These are phyloP conservation scores for Galerina marginata DNA, from an alignment of 768 basidiomycete species.

Conservation along the genomic window DNA sequence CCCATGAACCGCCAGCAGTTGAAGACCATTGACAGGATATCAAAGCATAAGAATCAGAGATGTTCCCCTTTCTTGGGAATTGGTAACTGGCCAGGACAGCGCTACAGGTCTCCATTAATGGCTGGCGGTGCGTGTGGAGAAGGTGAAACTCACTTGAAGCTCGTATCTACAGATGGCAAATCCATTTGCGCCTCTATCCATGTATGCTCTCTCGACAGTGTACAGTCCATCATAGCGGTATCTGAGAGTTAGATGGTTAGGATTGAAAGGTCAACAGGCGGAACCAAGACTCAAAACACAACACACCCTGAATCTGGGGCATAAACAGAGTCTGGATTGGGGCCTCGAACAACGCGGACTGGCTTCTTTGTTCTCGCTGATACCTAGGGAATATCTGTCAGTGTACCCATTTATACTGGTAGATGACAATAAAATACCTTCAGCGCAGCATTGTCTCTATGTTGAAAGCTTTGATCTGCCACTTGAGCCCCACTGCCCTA, in stretches of 20 bases:
- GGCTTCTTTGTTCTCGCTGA: constrained; percentile 36
- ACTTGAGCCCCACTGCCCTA: constrained; percentile 30
- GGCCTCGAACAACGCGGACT: constrained; percentile 48
- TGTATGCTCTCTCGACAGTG: constrained; percentile 35
- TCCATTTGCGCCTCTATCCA: not conserved
- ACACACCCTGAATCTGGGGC: not conserved
- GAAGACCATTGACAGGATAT: too few relatives aligned
- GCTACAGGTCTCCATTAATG: too few relatives aligned
- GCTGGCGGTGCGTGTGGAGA: too few relatives aligned
- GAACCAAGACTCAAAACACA: not conserved
- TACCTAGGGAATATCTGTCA: constrained; percentile 24
- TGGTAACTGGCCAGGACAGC: too few relatives aligned
- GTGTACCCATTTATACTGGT: not conserved
- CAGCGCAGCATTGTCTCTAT: constrained; percentile 38
- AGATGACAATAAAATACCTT: constrained; percentile 22
- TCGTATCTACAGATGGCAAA: not conserved
- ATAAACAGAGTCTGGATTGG: constrained; percentile 24
- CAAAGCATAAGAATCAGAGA: too few relatives aligned
- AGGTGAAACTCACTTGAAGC: not conserved
- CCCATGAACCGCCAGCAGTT: too few relatives aligned
- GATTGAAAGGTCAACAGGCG: not conserved
- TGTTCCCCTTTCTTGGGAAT: too few relatives aligned
- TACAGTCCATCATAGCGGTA: constrained; percentile 53
- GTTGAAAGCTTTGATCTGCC: constrained; percentile 38
- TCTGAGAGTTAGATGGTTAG: constrained; percentile 15